Evolutionary conservation across 2,329 filamentous ascomycete species (phyloP), one percentile per base, ranked within the genome.

Genomic region (Graphilbum ipis-grandicollis): DNA sequence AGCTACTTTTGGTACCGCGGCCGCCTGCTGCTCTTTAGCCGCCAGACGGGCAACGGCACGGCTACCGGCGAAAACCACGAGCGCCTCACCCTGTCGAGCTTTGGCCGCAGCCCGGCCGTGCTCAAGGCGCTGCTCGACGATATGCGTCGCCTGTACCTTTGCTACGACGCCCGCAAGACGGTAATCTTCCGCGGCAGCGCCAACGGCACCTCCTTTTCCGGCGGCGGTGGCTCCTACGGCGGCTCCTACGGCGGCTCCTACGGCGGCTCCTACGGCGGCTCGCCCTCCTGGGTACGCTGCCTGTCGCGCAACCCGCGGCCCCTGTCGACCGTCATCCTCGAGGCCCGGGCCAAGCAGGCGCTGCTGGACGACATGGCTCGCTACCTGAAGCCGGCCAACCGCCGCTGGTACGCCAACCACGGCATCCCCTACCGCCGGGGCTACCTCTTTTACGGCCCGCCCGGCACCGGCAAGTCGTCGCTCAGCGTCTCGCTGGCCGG

Each of bases 371-470:
- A 79, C 46, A 65, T 75, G 23, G 60, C 59, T 19, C 71, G 78
- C 46, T 79, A 79, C 47, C 63, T 79, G 26, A 60, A 71, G 42
- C 72, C 72, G 0, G 55, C 60, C 12, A 78, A 74, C 0, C 62
- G 69, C 32, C 64, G 74, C n/a, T 93, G 83, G 82, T 93, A 93
- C 51, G 66, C 76, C 0, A 79, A 82, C 45, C 68, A 83, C 7
- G 84, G 84, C 1, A 88, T 93, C 22, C 84, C 85, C 0, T 92
- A 92, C 52, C 71, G 84, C 13, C 68, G 84, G 5, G 85, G 84
- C 0, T 93, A 90, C 48, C 67, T 93, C 0, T 71, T 93, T 14
- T 65, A 86, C 44, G 84, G 84, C 0, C 81, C 82, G 0, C 81
- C 81, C 0, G 81, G 82, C 1, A 86, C 80, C 0, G 81, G 82